Evolutionary conservation across 2,329 filamentous ascomycete genomes (phyloP).

Genomic region (Aspergillus proliferans): DNA sequence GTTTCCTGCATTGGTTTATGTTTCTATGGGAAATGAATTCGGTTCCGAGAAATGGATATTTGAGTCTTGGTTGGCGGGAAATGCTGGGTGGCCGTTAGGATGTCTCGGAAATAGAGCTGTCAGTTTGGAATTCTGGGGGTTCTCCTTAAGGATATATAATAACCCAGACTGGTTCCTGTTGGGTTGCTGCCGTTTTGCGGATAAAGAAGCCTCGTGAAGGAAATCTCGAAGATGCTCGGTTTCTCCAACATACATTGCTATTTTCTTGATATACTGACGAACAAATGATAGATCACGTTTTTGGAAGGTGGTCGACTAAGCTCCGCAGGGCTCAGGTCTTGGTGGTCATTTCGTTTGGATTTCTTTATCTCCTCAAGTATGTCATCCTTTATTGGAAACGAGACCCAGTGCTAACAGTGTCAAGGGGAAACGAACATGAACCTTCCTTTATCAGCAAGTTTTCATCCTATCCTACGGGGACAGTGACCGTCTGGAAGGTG

Average conservation of each 20-base stretch:
- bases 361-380: constrained; percentile 70
- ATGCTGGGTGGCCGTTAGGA: no score
- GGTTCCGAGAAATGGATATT: no score
- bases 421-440: constrained; percentile 77
- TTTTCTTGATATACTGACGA: neutral
- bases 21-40: no score
- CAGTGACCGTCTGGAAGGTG: constrained; percentile 82
- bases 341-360: constrained; percentile 87
- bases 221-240: neutral
- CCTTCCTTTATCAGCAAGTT: constrained; percentile 49
- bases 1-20: no score
- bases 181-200: no score
- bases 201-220: no score
- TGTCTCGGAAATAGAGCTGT: no score
- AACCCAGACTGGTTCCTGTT: no score
- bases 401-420: neutral
- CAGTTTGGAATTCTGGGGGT: no score
- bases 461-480: constrained; percentile 63
- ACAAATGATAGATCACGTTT: constrained; percentile 64
- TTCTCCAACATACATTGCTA: neutral
- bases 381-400: constrained; percentile 10
- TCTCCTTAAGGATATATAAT: no score
- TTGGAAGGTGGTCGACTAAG: constrained; percentile 83
- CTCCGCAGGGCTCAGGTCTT: constrained; percentile 91
- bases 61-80: no score